Conservation (phyloP, 345 rosid species). For the Euphorbia pulcherrima region DNA sequence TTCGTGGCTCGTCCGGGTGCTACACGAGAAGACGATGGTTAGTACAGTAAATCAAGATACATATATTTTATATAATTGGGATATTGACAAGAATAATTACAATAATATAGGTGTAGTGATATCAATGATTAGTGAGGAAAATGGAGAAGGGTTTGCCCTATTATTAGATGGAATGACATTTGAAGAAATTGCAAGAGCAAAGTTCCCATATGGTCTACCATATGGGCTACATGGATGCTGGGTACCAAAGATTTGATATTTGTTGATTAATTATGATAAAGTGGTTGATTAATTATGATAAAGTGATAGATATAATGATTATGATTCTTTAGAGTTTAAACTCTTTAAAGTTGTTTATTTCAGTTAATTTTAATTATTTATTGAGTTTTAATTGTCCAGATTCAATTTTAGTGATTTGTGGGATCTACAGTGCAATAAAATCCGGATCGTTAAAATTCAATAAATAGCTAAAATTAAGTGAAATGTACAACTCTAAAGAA, state of each 20-base stretch:
- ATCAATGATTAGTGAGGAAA: constrained; percentile 69
- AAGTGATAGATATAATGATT: not conserved
- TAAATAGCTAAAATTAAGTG: no score
- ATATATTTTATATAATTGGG: no score
- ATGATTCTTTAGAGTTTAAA: not conserved
- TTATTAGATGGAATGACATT: constrained; percentile 75
- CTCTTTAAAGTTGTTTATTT: no score
- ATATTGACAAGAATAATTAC: not conserved
- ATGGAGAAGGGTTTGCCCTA: constrained; percentile 80
- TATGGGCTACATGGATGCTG: constrained; percentile 96
- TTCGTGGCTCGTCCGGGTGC: constrained; percentile 90
- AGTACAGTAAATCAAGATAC: constrained; percentile 10
- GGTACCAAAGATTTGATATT: constrained; percentile 53
- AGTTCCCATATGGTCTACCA: constrained; percentile 88
- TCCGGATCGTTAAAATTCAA: no score
- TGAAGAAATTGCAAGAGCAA: constrained; percentile 89
- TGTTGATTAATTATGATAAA: not conserved
- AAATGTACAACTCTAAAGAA: no score
- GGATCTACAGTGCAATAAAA: no score
- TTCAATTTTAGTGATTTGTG: no score
- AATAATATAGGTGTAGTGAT: constrained; percentile 66
- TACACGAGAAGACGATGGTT: constrained; percentile 86
- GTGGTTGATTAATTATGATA: no score
- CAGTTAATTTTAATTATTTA: no score
- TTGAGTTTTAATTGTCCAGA: no score